phyloP scores from a whole-genome alignment of 768 basidiomycete genomes.

The Gymnopilus dilepis region DNA sequence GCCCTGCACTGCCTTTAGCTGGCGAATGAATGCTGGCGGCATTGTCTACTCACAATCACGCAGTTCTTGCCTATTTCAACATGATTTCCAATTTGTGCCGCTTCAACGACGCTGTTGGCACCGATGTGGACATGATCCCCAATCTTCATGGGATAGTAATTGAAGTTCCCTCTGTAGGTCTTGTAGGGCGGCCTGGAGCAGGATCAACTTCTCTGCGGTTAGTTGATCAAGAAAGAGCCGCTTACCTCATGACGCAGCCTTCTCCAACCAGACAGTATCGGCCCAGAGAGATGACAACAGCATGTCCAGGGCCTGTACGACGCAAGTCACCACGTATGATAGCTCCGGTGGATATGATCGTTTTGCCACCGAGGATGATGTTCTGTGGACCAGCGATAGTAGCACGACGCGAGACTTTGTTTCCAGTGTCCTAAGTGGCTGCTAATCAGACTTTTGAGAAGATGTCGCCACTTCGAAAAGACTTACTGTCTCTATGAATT shows the following conservation, averaged over 20 bases:
- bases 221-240: not conserved
- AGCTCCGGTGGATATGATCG: conserved; percentile 88
- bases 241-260: conserved; percentile 83
- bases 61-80: conserved; percentile 96
- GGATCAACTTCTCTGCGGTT: conserved; percentile 3
- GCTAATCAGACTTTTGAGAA: not conserved
- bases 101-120: conserved; percentile 87
- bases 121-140: conserved; percentile 96
- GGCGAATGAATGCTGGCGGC: not conserved
- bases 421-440: conserved; percentile 80
- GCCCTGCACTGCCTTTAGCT: conserved; percentile 57
- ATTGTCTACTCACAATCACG: conserved; percentile 73
- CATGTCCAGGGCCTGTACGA: conserved; percentile 87
- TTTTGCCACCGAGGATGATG: conserved; percentile 97
- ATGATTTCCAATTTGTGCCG: conserved; percentile 91
- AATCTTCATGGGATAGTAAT: conserved; percentile 98
- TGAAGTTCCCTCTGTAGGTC: conserved; percentile 89
- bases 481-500: conserved; percentile 88
- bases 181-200: conserved; percentile 78
- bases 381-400: conserved; percentile 94
- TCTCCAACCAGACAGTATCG: conserved; percentile 93
- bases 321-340: conserved; percentile 95
- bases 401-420: conserved; percentile 93
- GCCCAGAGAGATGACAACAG: conserved; percentile 92
- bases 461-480: not conserved